Evolutionary conservation across 2,329 filamentous ascomycete species (phyloP).

Genomic region (Cytospora schulzeri): DNA sequence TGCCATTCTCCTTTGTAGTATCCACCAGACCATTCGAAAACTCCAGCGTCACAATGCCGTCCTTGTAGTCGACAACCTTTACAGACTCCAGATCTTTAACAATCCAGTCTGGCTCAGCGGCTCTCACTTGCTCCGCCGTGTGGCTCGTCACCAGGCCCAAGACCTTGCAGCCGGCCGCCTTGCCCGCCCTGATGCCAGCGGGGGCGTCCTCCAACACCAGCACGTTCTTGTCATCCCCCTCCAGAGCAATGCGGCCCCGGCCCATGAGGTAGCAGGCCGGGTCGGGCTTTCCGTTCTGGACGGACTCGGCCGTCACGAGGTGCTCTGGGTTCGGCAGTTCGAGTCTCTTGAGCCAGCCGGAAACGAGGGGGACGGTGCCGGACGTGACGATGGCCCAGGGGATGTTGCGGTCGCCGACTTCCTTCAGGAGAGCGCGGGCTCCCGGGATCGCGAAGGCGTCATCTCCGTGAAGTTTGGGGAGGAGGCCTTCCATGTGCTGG

Average conservation of each 20-base stretch:
- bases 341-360: conserved; percentile 71
- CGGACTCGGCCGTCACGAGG: conserved; percentile 76
- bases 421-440: conserved; percentile 68
- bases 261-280: conserved; percentile 74
- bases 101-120: conserved; percentile 85
- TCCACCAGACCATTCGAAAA: conserved; percentile 61
- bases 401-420: conserved; percentile 61
- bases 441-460: conserved; percentile 88
- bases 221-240: conserved; percentile 50
- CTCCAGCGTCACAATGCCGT: conserved; percentile 66
- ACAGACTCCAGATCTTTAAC: conserved; percentile 78
- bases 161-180: conserved; percentile 83
- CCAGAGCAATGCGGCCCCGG: conserved; percentile 59
- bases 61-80: conserved; percentile 58
- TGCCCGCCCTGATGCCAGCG: conserved; percentile 80
- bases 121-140: conserved; percentile 67
- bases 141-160: conserved; percentile 82
- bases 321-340: conserved; percentile 65
- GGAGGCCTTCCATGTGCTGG: conserved; percentile 71
- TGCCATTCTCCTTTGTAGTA: conserved; percentile 5
- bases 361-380: conserved; percentile 67
- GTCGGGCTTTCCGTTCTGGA: conserved; percentile 75
- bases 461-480: conserved; percentile 75
- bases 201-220: conserved; percentile 89
- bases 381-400: conserved; percentile 89